Base-by-base conservation (phyloP, 371 early-diverging fungal species). In the Mucor mucedo region DNA sequence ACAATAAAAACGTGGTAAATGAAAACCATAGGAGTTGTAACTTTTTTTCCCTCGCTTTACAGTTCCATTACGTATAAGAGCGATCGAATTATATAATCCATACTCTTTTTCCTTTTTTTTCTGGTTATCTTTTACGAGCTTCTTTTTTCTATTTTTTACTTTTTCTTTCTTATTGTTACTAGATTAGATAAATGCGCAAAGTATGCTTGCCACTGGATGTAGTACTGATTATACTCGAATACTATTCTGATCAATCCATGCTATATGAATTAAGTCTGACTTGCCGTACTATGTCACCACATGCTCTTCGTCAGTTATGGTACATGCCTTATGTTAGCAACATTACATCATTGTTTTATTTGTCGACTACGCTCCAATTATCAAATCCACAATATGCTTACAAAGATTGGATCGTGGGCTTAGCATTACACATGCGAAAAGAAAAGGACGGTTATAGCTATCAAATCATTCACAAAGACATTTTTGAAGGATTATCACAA, bases 241-340 rank as follows among this genome's bases (percentile, higher is more conserved):
- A 58, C 33, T 50, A 30, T 50, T 42, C 44, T 27, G 64, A 64
- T 45, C 58, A 57, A 3, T 27, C 10, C 7, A 52, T 52, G 1
- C 13, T 64, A 14, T 44, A 27, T n/a, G 29, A 49, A 44, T 52
- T 64, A 14, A 35, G 52, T 3, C 29, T 44, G 9, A 64, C 58
- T 11, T 35, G 53, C 38, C 57, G 44, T 35, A 9, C 13, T 11
- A 35, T 64, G 7, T 64, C 64, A 1, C 32, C 42, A 7, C 41
- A 52, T 38, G 58, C 64, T 10, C 35, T 64, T 3, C 50, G 29
- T 45, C 50, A 53, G 16, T 40, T 65, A 13, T 65, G 65, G 65
- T 33, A 47, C 2, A 39, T 14, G 13, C 65, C 65, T 1, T 53
- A 45, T n/a, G 52, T 65, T 30, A 38, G 48, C n/a, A 54, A 16